These are phyloP conservation scores for Cladosporium colombiae DNA, from an alignment of 2,329 filamentous ascomycete genomes.

Conservation along the genomic window DNA sequence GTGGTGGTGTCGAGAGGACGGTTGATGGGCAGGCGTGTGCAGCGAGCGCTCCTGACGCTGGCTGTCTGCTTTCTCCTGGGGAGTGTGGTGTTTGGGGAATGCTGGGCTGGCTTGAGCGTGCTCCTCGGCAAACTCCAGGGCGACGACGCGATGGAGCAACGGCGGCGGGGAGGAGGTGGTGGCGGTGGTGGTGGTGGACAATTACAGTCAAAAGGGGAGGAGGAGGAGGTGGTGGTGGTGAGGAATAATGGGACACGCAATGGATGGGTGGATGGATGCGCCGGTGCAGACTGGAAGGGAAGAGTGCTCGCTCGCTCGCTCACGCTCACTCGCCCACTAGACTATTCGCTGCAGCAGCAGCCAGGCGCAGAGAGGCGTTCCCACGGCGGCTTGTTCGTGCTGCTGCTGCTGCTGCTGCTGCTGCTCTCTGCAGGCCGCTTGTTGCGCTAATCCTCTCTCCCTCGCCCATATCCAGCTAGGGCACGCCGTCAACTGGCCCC, in stretches of 20 bases:
- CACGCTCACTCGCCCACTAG: no score
- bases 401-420: not conserved
- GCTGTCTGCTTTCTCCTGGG: constrained; percentile 12
- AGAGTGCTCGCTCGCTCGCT: not conserved
- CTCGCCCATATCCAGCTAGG: not conserved
- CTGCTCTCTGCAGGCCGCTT: not conserved
- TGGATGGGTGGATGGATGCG: not conserved
- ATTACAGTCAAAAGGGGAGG: not conserved
- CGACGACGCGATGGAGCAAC: constrained; percentile 11
- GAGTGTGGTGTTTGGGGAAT: constrained; percentile 17
- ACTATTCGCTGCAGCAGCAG: not conserved
- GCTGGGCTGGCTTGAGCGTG: constrained; percentile 16
- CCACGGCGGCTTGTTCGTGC: not conserved
- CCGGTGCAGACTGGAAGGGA: not conserved
- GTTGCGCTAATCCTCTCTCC: not conserved
- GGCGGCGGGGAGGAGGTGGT: not conserved
- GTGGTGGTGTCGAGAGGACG: not conserved
- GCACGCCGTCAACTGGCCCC: not conserved
- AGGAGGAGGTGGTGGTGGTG: not conserved
- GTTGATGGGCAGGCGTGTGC: constrained; percentile 13
- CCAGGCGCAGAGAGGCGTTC: not conserved
- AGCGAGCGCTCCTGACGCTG: constrained; percentile 16
- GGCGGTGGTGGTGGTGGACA: not conserved
- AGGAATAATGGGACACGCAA: constrained; percentile 3
- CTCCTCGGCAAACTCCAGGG: constrained; percentile 18